Conservation (phyloP, 768 basidiomycete species). For the Russula sp. region DNA sequence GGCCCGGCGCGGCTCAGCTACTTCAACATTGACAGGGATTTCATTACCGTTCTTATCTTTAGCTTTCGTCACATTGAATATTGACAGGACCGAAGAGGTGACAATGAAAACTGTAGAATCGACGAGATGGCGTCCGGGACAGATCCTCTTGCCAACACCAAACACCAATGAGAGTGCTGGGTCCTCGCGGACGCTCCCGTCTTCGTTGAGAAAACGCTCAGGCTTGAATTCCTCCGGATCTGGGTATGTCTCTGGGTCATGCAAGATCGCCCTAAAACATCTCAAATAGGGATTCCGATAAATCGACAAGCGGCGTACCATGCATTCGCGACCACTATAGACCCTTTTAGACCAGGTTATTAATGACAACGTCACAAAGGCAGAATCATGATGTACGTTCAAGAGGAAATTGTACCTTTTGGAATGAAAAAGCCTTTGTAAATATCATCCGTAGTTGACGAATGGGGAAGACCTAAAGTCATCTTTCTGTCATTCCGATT, state of each 20-base stretch:
- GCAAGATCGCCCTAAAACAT: slow-evolving; percentile 19
- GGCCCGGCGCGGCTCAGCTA: not conserved
- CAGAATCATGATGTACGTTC: no score
- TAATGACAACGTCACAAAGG: not conserved
- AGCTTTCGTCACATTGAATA: slow-evolving; percentile 25
- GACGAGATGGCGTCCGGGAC: slow-evolving; percentile 31
- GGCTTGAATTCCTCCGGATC: slow-evolving; percentile 27
- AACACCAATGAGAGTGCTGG: slow-evolving; percentile 4
- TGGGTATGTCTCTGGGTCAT: slow-evolving; percentile 21
- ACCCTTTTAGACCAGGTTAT: not conserved
- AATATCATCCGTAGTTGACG: slow-evolving; percentile 10
- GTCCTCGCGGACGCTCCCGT: slow-evolving; percentile 20
- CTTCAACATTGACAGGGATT: slow-evolving; percentile 4
- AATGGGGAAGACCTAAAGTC: not conserved
- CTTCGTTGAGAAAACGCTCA: slow-evolving; percentile 25
- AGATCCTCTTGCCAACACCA: slow-evolving; percentile 26
- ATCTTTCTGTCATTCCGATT: not conserved
- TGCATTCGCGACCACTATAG: slow-evolving; percentile 5
- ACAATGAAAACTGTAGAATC: slow-evolving; percentile 29
- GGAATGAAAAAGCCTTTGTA: slow-evolving; percentile 22
- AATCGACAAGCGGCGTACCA: slow-evolving; percentile 6
- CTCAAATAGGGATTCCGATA: not conserved
- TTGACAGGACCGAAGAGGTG: slow-evolving; percentile 14
- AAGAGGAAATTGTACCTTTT: not conserved
- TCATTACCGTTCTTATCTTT: slow-evolving; percentile 21